A percentile compares a stretch with the other conserved stretches of the same genome.
phyloP scores from a whole-genome alignment of 805 yeast species.

The Candida boidinii region DNA sequence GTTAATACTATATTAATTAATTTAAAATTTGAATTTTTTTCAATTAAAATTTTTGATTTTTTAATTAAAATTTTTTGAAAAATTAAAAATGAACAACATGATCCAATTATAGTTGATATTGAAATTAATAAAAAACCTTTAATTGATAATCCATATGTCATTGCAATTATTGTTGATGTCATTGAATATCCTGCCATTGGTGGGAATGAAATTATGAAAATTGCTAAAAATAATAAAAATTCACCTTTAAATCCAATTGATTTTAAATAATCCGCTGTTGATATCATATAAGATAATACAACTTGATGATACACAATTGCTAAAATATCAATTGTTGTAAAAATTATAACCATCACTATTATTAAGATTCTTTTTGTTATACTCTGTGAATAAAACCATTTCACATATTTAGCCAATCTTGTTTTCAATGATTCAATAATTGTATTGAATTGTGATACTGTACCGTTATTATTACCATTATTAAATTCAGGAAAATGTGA shows the following conservation, averaged over 20 bases:
- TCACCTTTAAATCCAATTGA: constrained; percentile 16
- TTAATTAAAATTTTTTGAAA: constrained; percentile 52
- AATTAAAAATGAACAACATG: constrained; percentile 61
- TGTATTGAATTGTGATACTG: too few relatives aligned
- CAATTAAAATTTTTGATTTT: constrained; percentile 53
- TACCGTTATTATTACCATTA: too few relatives aligned
- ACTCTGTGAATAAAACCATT: too few relatives aligned
- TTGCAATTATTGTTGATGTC: constrained; percentile 60
- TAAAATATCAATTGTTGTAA: constrained; percentile 5
- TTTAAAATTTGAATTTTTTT: constrained; percentile 53
- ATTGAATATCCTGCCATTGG: constrained; percentile 81
- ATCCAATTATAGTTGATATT: constrained; percentile 61
- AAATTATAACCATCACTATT: constrained; percentile 5
- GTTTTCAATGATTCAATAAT: too few relatives aligned
- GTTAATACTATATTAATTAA: constrained; percentile 68
- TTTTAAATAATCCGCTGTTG: constrained; percentile 36
- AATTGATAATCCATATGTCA: constrained; percentile 69
- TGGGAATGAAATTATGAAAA: constrained; percentile 76
- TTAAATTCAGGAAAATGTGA: too few relatives aligned
- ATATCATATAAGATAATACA: constrained; percentile 29
- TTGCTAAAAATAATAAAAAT: constrained; percentile 37
- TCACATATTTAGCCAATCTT: too few relatives aligned
- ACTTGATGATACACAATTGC: constrained; percentile 27
- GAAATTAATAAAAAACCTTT: constrained; percentile 76
- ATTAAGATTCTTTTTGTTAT: constrained; percentile 5